These are phyloP conservation scores for Mycena rosella DNA, from an alignment of 768 basidiomycete species.

Conservation along the genomic window DNA sequence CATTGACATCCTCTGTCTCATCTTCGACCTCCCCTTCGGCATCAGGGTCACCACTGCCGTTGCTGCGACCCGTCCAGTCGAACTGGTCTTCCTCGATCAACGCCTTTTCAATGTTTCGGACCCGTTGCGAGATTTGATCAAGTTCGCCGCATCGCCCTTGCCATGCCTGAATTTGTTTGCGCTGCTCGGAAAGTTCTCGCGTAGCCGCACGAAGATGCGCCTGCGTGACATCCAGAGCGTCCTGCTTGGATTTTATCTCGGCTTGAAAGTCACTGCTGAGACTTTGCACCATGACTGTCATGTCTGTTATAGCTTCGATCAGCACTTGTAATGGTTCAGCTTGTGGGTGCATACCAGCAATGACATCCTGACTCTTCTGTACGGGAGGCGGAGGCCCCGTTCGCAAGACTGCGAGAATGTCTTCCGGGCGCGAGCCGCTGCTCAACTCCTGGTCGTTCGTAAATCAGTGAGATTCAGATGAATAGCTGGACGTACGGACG, in stretches of 20 bases:
- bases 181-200: slow-evolving; percentile 90
- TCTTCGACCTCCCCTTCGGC: slow-evolving; percentile 71
- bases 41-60: slow-evolving; percentile 37
- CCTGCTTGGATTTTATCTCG: slow-evolving; percentile 90
- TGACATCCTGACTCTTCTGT: slow-evolving; percentile 91
- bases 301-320: slow-evolving; percentile 64
- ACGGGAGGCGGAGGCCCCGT: slow-evolving; percentile 82
- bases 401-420: slow-evolving; percentile 80
- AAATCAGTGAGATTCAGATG: not conserved
- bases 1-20: slow-evolving; percentile 35
- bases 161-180: slow-evolving; percentile 85
- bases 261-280: slow-evolving; percentile 83
- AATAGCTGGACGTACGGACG: slow-evolving; percentile 43
- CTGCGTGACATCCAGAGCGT: slow-evolving; percentile 88
- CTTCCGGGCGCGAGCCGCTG: slow-evolving; percentile 80
- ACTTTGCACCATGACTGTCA: slow-evolving; percentile 86
- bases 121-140: slow-evolving; percentile 84
- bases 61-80: slow-evolving; percentile 88
- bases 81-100: slow-evolving; percentile 83
- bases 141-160: slow-evolving; percentile 80
- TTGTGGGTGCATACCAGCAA: slow-evolving; percentile 65
- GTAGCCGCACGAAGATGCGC: slow-evolving; percentile 91
- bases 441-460: slow-evolving; percentile 67
- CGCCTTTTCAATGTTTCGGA: slow-evolving; percentile 87
- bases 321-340: not conserved